Evolutionary conservation across 345 rosid genomes (phyloP).

Genomic region (Sisymbrium altissimum): DNA sequence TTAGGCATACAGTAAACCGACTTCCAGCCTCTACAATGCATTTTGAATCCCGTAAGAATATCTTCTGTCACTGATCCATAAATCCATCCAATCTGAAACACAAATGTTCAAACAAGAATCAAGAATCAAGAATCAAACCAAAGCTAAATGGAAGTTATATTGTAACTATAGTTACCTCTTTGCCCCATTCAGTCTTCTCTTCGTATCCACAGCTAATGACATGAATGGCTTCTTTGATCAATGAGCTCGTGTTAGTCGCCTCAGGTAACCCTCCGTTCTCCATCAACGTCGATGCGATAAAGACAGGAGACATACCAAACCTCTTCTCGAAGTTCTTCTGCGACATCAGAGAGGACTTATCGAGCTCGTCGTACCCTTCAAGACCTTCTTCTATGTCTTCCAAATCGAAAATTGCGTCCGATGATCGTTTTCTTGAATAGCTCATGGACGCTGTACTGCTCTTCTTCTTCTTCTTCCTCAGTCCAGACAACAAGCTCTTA

Average conservation of each 20-base stretch:
- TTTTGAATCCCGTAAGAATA: conserved; percentile 84
- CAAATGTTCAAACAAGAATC: not conserved
- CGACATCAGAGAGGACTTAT: conserved; percentile 91
- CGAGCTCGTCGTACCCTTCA: conserved; percentile 90
- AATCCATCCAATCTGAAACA: conserved; percentile 85
- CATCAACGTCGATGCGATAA: conserved; percentile 87
- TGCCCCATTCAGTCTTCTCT: conserved; percentile 98
- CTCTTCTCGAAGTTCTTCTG: conserved; percentile 94
- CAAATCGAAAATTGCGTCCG: conserved; percentile 53
- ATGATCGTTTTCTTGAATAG: conserved; percentile 61
- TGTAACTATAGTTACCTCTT: conserved; percentile 53
- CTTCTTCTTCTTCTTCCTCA: conserved; percentile 69
- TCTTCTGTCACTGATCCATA: conserved; percentile 94
- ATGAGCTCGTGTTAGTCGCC: conserved; percentile 67
- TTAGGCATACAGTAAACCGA: conserved; percentile 84
- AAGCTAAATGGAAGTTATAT: not conserved
- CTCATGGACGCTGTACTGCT: conserved; percentile 44
- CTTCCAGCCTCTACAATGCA: conserved; percentile 99
- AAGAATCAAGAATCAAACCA: not conserved
- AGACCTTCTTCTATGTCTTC: conserved; percentile 99
- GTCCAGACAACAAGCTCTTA: conserved; percentile 51
- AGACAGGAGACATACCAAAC: conserved; percentile 87
- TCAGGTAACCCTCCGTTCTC: conserved; percentile 97
- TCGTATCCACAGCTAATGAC: conserved; percentile 92
- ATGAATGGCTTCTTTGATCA: conserved; percentile 94